Evolutionary conservation across 805 yeast species (phyloP).

Genomic region (Candida sanyiensis): DNA sequence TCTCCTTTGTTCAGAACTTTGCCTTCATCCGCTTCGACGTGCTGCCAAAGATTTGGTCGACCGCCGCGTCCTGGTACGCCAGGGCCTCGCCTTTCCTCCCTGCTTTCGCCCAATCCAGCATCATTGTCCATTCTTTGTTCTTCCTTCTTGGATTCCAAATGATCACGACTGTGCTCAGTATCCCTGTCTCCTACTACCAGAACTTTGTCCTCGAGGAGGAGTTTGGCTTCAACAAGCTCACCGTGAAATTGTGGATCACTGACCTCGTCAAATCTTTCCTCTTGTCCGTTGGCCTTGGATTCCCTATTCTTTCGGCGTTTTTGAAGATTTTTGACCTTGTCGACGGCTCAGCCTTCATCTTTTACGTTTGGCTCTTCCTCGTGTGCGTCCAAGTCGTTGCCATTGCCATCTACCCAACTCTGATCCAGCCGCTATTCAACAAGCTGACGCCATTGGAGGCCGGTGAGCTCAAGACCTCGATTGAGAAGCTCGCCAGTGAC

Average conservation of each 20-base stretch:
- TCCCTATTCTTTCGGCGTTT: slow-evolving; percentile 68
- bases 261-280: slow-evolving; percentile 62
- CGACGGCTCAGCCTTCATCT: slow-evolving; percentile 68
- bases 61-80: slow-evolving; percentile 36
- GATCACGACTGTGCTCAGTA: slow-evolving; percentile 45
- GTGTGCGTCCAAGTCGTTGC: slow-evolving; percentile 66
- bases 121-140: slow-evolving; percentile 66
- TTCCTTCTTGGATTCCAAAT: slow-evolving; percentile 49
- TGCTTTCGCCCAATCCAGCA: slow-evolving; percentile 40
- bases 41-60: slow-evolving; percentile 57
- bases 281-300: slow-evolving; percentile 54
- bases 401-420: slow-evolving; percentile 73
- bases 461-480: slow-evolving; percentile 78
- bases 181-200: slow-evolving; percentile 70
- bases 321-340: slow-evolving; percentile 75
- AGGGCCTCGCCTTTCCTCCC: slow-evolving; percentile 25
- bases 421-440: slow-evolving; percentile 90
- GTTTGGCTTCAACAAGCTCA: slow-evolving; percentile 89
- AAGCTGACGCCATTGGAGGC: slow-evolving; percentile 84
- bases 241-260: slow-evolving; percentile 60
- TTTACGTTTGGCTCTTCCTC: slow-evolving; percentile 70
- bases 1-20: slow-evolving; percentile 49
- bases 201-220: slow-evolving; percentile 88
- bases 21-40: slow-evolving; percentile 54
- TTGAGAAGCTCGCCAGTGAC: slow-evolving; percentile 69